A percentile compares a stretch with the other conserved stretches of the same genome.
phyloP scores from a whole-genome alignment of 805 yeast genomes.

The Yarrowia bubula region DNA sequence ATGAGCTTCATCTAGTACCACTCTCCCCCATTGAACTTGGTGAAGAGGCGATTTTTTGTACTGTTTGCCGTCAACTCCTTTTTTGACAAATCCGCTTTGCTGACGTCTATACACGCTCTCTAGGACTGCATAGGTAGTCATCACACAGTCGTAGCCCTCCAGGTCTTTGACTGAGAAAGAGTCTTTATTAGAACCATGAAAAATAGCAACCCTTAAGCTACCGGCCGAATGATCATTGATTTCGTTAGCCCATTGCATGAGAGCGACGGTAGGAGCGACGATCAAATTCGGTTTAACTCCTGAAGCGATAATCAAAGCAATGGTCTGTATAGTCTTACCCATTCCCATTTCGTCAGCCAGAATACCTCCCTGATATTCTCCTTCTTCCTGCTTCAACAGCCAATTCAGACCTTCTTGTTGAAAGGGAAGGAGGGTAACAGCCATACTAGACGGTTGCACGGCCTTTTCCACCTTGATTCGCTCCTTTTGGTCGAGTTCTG shows the following conservation, averaged over 20 bases:
- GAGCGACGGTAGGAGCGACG: conserved; percentile 97
- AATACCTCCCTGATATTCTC: conserved; percentile 79
- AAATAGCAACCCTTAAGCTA: conserved; percentile 63
- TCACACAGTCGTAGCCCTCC: conserved; percentile 64
- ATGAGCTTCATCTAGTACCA: conserved; percentile 94
- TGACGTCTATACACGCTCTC: conserved; percentile 86
- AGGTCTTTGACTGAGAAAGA: conserved; percentile 48
- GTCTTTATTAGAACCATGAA: conserved; percentile 80
- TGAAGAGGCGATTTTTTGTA: conserved; percentile 79
- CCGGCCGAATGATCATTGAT: conserved; percentile 81
- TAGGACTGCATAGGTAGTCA: conserved; percentile 89
- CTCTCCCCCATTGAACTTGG: conserved; percentile 71
- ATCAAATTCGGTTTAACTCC: conserved; percentile 75
- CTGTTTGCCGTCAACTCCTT: conserved; percentile 52
- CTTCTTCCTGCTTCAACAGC: conserved; percentile 77
- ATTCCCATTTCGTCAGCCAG: conserved; percentile 99
- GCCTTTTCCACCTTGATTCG: conserved; percentile 46
- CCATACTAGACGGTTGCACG: conserved; percentile 75
- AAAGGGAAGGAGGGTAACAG: conserved; percentile 74
- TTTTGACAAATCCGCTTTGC: conserved; percentile 75
- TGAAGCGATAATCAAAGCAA: conserved; percentile 77
- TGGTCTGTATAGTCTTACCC: conserved; percentile 98
- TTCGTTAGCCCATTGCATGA: conserved; percentile 97
- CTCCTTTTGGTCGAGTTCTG: conserved; percentile 54
- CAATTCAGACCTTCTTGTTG: conserved; percentile 92